phyloP scores from a whole-genome alignment of 192 early-diverging fungal species.

The Funneliformis mosseae region DNA sequence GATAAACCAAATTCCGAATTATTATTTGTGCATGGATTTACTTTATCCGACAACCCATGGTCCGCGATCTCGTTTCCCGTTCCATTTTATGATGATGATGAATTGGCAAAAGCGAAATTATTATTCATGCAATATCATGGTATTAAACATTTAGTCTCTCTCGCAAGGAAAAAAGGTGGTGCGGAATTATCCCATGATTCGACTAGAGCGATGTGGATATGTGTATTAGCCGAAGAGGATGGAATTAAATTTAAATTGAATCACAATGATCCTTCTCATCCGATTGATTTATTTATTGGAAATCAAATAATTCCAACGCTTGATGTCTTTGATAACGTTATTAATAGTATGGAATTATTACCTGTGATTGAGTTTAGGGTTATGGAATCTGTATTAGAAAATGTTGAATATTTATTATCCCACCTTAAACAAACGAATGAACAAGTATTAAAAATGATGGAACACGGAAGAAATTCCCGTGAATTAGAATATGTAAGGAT shows the following conservation, averaged over 20 bases:
- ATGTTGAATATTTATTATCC: constrained; percentile 17
- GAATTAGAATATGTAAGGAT: constrained; percentile 30
- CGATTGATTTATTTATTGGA: constrained; percentile 10
- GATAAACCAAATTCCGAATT: constrained; percentile 71
- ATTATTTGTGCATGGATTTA: constrained; percentile 72
- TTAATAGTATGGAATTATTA: not conserved
- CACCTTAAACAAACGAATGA: constrained; percentile 25
- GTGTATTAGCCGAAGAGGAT: constrained; percentile 31
- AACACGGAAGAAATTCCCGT: constrained; percentile 17
- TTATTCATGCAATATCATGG: constrained; percentile 29
- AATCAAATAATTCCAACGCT: constrained; percentile 12
- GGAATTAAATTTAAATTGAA: constrained; percentile 16
- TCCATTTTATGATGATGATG: constrained; percentile 26
- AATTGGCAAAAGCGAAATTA: constrained; percentile 17
- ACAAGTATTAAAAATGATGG: constrained; percentile 29
- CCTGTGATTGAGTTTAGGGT: constrained; percentile 19
- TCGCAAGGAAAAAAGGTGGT: constrained; percentile 24
- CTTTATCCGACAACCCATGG: constrained; percentile 52
- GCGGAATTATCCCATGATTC: constrained; percentile 13
- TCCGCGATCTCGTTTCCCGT: constrained; percentile 22
- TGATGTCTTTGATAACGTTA: constrained; percentile 13
- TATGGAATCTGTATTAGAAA: not conserved
- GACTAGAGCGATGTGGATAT: constrained; percentile 27
- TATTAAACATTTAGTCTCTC: constrained; percentile 24
- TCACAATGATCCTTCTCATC: not conserved